phyloP scores from a whole-genome alignment of 805 yeast species.

The Ogataea methanolica region DNA sequence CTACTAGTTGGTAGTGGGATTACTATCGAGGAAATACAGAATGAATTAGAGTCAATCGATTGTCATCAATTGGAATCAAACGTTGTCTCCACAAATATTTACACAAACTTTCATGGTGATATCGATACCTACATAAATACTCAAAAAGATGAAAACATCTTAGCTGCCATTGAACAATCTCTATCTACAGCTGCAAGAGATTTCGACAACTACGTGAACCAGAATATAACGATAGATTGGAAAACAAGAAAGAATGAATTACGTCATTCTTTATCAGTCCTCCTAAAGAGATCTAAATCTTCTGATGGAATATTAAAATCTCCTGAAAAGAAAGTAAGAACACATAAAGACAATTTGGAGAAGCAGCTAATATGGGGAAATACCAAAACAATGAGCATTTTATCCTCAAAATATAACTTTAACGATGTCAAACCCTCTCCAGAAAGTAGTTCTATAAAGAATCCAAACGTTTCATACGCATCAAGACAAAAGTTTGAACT shows the following conservation, averaged over 20 bases:
- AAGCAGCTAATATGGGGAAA: conserved; percentile 27
- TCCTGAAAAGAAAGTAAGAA: conserved; percentile 12
- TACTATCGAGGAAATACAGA: conserved; percentile 77
- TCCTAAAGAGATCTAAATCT: conserved; percentile 29
- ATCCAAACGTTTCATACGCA: conserved; percentile 36
- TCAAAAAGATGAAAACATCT: conserved; percentile 77
- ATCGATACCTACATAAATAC: conserved; percentile 60
- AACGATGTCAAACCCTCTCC: conserved; percentile 23
- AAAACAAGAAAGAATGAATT: conserved; percentile 68
- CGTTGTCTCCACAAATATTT: neutral
- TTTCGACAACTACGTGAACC: conserved; percentile 72
- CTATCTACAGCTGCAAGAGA: conserved; percentile 71
- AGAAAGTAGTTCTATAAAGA: conserved; percentile 15
- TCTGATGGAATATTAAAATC: conserved; percentile 12
- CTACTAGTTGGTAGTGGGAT: conserved; percentile 86
- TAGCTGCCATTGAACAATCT: conserved; percentile 78
- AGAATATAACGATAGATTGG: conserved; percentile 81
- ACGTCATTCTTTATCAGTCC: conserved; percentile 64
- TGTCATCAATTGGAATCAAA: conserved; percentile 16
- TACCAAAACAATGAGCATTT: conserved; percentile 21
- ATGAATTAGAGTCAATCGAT: conserved; percentile 43
- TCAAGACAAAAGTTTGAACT: conserved; percentile 57
- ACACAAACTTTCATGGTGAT: conserved; percentile 28
- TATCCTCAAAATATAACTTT: conserved; percentile 27
- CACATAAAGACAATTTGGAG: conserved; percentile 15